Base-by-base conservation (phyloP, 2,329 filamentous ascomycete genomes). In the Diaporthe caulivora region DNA sequence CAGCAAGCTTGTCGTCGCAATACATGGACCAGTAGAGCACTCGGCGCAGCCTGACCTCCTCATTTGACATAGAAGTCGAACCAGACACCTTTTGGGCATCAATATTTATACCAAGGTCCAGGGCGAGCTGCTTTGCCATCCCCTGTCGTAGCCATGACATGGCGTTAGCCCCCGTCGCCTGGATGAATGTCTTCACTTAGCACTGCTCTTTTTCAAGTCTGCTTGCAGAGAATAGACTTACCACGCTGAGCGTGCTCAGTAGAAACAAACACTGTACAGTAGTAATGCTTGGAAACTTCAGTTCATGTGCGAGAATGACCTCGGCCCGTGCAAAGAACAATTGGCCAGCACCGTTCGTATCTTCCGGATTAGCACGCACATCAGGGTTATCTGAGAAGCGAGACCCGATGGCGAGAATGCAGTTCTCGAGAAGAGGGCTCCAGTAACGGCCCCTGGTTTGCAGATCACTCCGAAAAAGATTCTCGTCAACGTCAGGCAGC, bases 21-120 rank as follows among this genome's bases (percentile, higher is more conserved):
- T 60, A 44, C 37, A 60, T 42, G 17, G 57, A 42, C 57, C 57
- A 60, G 37, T 60, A 60, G 2, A 44, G 34, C 37, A 42, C n/a
- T 7, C 57, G n/a, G 10, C 37, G 24, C 2, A 60, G 37, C 24
- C 29, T n/a, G 7, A 60, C 17, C 13, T 60, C 57, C n/a, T 44
- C 34, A 2, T 11, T 11, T 13, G 34, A 11, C 18, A 60, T 42
- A 2, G 9, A 18, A 42, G 5, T 29, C 21, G 57, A 44, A 0
- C 37, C 37, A 5, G 57, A 26, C 6, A 60, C n/a, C 7, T 1
- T 26, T 60, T 26, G 17, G 37, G 57, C 24, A n/a, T 60, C 57
- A 15, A 60, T 21, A 11, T 60, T 60, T n/a, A 60, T 42, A 2
- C 57, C 57, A 3, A 60, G 13, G 15, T 60, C 57, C 15, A 60